A percentile compares a stretch with the other conserved stretches of the same genome.
Conservation (phyloP, 2,329 filamentous ascomycete genomes). For the Exophiala mesophila region DNA sequence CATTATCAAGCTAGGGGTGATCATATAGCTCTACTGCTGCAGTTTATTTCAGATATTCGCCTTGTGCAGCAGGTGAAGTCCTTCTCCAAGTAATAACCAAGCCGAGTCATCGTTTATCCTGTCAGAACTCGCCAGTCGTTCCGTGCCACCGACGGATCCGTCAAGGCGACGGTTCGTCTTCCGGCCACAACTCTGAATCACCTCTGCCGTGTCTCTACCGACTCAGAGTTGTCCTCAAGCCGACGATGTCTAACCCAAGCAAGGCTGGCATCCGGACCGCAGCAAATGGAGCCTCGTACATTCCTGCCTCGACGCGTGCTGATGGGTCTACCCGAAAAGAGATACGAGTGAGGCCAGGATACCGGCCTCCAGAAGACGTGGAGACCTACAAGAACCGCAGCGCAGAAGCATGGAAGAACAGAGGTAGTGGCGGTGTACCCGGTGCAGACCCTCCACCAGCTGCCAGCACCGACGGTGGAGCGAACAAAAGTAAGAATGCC, state of each 20-base stretch:
- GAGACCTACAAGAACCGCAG: slow-evolving; percentile 93
- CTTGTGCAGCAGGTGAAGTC: too few relatives aligned
- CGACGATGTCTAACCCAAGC: slow-evolving; percentile 17
- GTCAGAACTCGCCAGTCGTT: too few relatives aligned
- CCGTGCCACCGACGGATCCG: too few relatives aligned
- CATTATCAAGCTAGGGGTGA: too few relatives aligned
- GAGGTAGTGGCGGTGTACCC: slow-evolving; percentile 65
- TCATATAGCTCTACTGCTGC: too few relatives aligned
- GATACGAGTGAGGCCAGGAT: slow-evolving; percentile 89
- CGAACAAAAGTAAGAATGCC: slow-evolving; percentile 84
- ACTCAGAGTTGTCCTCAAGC: too few relatives aligned
- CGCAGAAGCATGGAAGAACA: slow-evolving; percentile 76
- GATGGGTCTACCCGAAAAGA: slow-evolving; percentile 92
- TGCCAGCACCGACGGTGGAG: slow-evolving; percentile 44
- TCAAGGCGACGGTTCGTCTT: too few relatives aligned
- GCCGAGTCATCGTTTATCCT: too few relatives aligned
- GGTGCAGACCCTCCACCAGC: slow-evolving; percentile 62
- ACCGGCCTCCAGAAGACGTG: slow-evolving; percentile 89
- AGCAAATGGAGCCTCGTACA: slow-evolving; percentile 76
- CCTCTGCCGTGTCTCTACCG: too few relatives aligned
- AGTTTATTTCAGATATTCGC: too few relatives aligned
- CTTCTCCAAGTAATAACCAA: too few relatives aligned
- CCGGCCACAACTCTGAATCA: too few relatives aligned
- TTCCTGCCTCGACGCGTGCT: slow-evolving; percentile 77
- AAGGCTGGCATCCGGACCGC: slow-evolving; percentile 71